Evolutionary conservation across 306 rosid genomes (phyloP), one percentile per base, ranked within the genome.

Genomic region (Cucurbita pepo): DNA sequence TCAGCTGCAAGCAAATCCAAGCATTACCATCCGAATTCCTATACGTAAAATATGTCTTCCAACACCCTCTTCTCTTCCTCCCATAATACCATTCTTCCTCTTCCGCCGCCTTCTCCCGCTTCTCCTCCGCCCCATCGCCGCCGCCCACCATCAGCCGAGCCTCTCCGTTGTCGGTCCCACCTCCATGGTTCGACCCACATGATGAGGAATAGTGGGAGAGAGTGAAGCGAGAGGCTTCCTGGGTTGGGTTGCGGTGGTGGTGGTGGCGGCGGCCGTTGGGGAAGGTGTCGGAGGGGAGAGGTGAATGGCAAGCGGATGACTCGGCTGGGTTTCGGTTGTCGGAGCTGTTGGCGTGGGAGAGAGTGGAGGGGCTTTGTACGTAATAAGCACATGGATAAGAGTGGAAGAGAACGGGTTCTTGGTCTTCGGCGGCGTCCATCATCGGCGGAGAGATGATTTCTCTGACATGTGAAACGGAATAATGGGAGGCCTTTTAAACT

Each of bases 281-380:
- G 47, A 72, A 75, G 40, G 85, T 63, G 1, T 80, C 85, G 1
- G 82, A 75, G 34, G 80, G 76, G 66, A 69, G 43, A 0, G 91
- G 87, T 5, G 85, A 83, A 45, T 82, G 87, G 69, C 78, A 81
- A 10, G 83, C 59, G 3, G 96, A 90, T 7, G 91, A 86, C 34
- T 86, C 92, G 36, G 79, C 78, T 52, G 73, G 65, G 83, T 77
- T 85, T 22, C 84, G 77, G 38, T 72, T 75, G 12, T 85, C 88
- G 0, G 84, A 45, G 51, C 87, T 87, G 76, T 90, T 85, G 58
- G 88, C 86, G 8, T 85, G 92, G 78, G 97, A 91, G 56, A 88
- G 4, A 30, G 88, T 84, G 75, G 97, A 87, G 10, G 98, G 98
- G 83, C 98, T 90, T 74, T 87, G 97, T 4, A 93, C 98, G 70